Evolutionary conservation across 2,329 filamentous ascomycete species (phyloP).

Genomic region (Coccinonectria pachysandricola): DNA sequence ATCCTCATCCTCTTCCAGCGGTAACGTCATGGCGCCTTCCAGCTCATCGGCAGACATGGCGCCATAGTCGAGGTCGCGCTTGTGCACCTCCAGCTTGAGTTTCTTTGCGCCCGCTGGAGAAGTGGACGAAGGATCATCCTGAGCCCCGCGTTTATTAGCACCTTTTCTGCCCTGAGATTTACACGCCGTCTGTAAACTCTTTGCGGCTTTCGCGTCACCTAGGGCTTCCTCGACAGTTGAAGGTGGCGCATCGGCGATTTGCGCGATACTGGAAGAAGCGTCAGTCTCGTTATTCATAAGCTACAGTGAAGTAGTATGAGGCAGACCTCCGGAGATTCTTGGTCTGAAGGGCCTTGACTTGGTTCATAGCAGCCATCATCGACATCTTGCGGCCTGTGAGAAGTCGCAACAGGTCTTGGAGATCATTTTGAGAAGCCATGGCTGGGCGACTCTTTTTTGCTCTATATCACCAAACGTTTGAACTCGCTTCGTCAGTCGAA

Average conservation of each 20-base stretch:
- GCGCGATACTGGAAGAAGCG: constrained; percentile 33
- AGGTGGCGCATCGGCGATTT: constrained; percentile 41
- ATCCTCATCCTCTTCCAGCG: constrained; percentile 46
- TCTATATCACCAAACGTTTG: too few species aligned
- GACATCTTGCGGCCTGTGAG: constrained; percentile 48
- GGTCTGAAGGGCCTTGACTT: constrained; percentile 46
- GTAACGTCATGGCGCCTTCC: constrained; percentile 52
- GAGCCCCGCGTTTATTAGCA: constrained; percentile 21
- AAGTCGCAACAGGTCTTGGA: constrained; percentile 51
- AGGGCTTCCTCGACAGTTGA: constrained; percentile 35
- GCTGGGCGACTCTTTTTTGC: too few species aligned
- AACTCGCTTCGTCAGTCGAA: background rate
- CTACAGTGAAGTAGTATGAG: background rate
- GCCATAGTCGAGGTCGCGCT: constrained; percentile 27
- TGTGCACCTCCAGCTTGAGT: constrained; percentile 23
- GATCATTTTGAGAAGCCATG: constrained; percentile 48
- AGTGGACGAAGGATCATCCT: constrained; percentile 5
- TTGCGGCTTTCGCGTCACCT: constrained; percentile 34
- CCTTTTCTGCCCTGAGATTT: constrained; percentile 38
- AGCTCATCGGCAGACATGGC: constrained; percentile 44
- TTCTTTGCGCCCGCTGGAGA: constrained; percentile 19
- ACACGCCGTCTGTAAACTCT: constrained; percentile 42
- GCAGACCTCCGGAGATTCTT: constrained; percentile 45
- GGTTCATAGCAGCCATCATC: constrained; percentile 48
- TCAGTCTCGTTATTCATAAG: constrained; percentile 5